Conservation (phyloP, 208 protist species). For the Trypanosoma lewisi region DNA sequence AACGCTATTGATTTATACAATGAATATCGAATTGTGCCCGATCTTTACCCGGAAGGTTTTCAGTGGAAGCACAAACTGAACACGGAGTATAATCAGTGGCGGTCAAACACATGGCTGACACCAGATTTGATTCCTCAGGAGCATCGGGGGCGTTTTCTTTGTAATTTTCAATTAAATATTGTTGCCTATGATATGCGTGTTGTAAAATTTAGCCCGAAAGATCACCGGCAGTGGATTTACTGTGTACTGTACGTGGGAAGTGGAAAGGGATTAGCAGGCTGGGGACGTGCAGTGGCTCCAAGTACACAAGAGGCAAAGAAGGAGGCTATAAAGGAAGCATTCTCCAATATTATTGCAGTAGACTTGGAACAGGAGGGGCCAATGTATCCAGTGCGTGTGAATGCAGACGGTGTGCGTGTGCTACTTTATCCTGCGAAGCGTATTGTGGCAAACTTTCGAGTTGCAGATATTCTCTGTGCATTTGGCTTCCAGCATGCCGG, state of each 20-base stretch:
- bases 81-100: conserved; percentile 93
- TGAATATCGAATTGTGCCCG: conserved; percentile 92
- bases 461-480: conserved; percentile 92
- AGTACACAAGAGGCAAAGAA: conserved; percentile 89
- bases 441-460: conserved; percentile 90
- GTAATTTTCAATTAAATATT: conserved; percentile 93
- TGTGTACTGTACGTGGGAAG: conserved; percentile 90
- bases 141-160: conserved; percentile 90
- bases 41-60: conserved; percentile 92
- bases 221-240: conserved; percentile 93
- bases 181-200: conserved; percentile 92
- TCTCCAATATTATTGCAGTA: conserved; percentile 91
- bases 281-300: conserved; percentile 86
- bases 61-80: conserved; percentile 94
- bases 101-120: conserved; percentile 92
- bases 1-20: conserved; percentile 91
- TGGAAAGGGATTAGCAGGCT: conserved; percentile 90
- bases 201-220: conserved; percentile 92
- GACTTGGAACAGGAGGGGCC: conserved; percentile 92
- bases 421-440: conserved; percentile 86
- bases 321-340: conserved; percentile 88
- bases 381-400: conserved; percentile 90
- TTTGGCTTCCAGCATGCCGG: conserved; percentile 92
- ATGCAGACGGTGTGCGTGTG: conserved; percentile 87
- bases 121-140: conserved; percentile 91